Evolutionary conservation across 2,329 filamentous ascomycete species (phyloP), one percentile per base, ranked within the genome.

Genomic region (Sporothrix dimorphospora): DNA sequence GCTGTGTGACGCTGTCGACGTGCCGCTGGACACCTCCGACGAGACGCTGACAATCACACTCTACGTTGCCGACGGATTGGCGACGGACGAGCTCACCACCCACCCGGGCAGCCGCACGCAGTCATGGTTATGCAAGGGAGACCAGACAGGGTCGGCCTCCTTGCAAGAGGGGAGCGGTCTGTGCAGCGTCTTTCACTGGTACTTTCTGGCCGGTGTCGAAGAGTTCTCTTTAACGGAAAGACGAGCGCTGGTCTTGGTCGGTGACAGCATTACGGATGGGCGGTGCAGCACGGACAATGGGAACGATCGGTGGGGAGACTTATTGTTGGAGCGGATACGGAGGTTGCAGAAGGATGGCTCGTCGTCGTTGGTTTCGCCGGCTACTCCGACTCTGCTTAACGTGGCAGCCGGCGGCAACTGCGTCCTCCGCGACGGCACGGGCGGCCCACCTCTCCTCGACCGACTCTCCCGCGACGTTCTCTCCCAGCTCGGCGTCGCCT

Each of bases 231-330:
- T 12, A 2, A 9, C 53, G 3, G 53, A 30, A 12, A 30, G 24
- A 30, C 24, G 12, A 14, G 53, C 53, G 5, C 27, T 59, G 55
- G 55, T 38, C 3, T 27, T 59, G 14, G 27, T 38, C 3, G 55
- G 55, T 12, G 55, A 59, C 30, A 59, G 55, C 55, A 59, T 59
- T n/a, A 59, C 55, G 12, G 55, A 59, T 14, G 55, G 55, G 9
- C 55, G 55, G 27, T 59, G 55, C 27, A 59, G 55, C 12, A 59
- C 55, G 3, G 55, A 59, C 6, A 59, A 59, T 59, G 55, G 55
- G 7, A 59, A 59, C 7, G 55, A 59, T 14, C 55, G 55, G 16
- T 59, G 55, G 55, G 27, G 27, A 24, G 55, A 59, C 12, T n/a
- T 59, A 14, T 30, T 59, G 16, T 59, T 34, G 42, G 16, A 45